Conservation (phyloP, 768 basidiomycete genomes). For the Trametes cubensis region DNA sequence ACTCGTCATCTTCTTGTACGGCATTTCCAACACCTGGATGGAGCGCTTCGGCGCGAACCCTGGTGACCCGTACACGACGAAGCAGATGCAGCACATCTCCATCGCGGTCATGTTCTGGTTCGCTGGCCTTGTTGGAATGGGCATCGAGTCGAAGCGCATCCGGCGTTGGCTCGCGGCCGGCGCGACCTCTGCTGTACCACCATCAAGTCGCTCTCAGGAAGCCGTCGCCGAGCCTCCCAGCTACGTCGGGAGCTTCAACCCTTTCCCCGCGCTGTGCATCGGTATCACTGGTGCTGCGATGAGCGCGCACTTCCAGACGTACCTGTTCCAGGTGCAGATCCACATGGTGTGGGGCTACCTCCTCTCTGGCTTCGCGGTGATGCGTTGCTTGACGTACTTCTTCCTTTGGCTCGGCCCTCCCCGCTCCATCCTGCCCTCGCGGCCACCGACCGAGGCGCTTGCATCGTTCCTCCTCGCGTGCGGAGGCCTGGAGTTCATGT, state of each 20-base stretch:
- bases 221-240: constrained; percentile 67
- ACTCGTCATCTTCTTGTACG: constrained; percentile 83
- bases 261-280: constrained; percentile 90
- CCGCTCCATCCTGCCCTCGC: constrained; percentile 80
- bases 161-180: constrained; percentile 74
- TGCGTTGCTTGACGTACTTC: constrained; percentile 90
- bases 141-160: constrained; percentile 77
- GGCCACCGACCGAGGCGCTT: constrained; percentile 92
- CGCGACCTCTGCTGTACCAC: constrained; percentile 41
- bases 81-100: constrained; percentile 91
- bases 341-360: constrained; percentile 91
- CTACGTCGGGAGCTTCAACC: constrained; percentile 82
- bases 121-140: constrained; percentile 86
- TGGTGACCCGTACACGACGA: constrained; percentile 85
- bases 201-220: constrained; percentile 37
- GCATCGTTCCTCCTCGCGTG: constrained; percentile 85
- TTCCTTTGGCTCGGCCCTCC: constrained; percentile 91
- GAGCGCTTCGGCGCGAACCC: constrained; percentile 86
- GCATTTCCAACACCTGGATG: constrained; percentile 94
- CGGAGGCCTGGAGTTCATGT: constrained; percentile 88
- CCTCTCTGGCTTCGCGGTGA: constrained; percentile 72
- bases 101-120: constrained; percentile 98
- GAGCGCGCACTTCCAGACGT: constrained; percentile 88
- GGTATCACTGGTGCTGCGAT: constrained; percentile 94
- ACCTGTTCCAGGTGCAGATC: constrained; percentile 93